phyloP scores from a whole-genome alignment of 148 eudicot species.

The Nepenthes mirabilis region DNA sequence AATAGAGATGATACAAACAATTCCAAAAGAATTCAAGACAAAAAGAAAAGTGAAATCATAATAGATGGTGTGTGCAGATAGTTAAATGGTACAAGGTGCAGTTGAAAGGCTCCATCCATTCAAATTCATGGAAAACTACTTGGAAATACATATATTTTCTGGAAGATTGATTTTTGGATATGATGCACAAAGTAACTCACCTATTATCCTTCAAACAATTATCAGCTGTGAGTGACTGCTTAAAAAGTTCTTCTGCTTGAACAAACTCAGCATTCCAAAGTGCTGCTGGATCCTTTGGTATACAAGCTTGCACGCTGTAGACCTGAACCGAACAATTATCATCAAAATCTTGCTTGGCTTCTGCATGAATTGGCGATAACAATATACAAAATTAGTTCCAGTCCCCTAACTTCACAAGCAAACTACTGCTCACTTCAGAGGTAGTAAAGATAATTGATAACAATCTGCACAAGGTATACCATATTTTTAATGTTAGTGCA shows the following conservation, averaged over 20 bases:
- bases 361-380: slow-evolving; percentile 31
- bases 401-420: no score
- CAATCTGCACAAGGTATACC: no score
- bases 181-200: slow-evolving; percentile 15
- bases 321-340: slow-evolving; percentile 82
- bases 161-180: no score
- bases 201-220: slow-evolving; percentile 90
- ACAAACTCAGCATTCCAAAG: slow-evolving; percentile 93
- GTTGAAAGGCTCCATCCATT: neutral
- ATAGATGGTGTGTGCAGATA: neutral
- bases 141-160: no score
- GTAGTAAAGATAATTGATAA: no score
- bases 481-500: no score
- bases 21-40: neutral
- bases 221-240: slow-evolving; percentile 46
- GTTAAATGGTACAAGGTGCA: neutral
- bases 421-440: no score
- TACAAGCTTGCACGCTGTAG: slow-evolving; percentile 86
- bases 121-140: neutral
- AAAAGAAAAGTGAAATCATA: neutral
- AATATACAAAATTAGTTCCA: neutral
- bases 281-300: slow-evolving; percentile 85
- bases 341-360: slow-evolving; percentile 66
- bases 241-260: slow-evolving; percentile 91
- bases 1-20: neutral